Conservation (phyloP, 106 monocot species). For the Platanthera zijinensis region DNA sequence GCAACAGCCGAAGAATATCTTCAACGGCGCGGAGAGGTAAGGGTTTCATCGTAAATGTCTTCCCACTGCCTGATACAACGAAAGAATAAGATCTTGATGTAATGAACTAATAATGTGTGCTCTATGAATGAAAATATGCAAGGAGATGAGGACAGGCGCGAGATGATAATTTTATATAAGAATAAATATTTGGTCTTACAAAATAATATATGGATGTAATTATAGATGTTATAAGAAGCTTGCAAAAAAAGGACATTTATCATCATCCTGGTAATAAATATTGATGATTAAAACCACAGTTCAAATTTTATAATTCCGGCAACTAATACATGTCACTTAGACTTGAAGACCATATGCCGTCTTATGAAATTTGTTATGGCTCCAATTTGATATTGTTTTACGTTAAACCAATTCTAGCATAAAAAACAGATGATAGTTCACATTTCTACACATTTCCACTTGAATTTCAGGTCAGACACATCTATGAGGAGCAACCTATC, state of each 20-base stretch:
- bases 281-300: background rate
- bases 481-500: too few species aligned
- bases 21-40: constrained; percentile 66
- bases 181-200: background rate
- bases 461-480: background rate
- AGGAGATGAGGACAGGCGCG: background rate
- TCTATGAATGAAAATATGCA: background rate
- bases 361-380: background rate
- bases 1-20: constrained; percentile 55
- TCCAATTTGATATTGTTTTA: background rate
- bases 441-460: background rate
- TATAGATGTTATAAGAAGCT: background rate
- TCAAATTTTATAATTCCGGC: background rate
- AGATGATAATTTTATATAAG: background rate
- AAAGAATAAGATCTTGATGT: background rate
- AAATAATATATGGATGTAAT: background rate
- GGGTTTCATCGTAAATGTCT: constrained; percentile 89
- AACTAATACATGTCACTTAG: background rate
- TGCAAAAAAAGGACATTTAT: background rate
- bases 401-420: background rate
- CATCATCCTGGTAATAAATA: background rate
- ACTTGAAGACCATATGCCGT: background rate
- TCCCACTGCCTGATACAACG: constrained; percentile 62
- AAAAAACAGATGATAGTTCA: background rate
- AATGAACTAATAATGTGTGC: background rate